A percentile compares a stretch with the other conserved stretches of the same genome.
Conservation (phyloP, 176 grass and related monocot genomes). For the Triticum aestivum region IWGSC_CS_RefSeq_v2.1 NC_057802.1:51241502-51242001, state of each 20-base stretch:
- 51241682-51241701: not conserved
- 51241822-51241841: not conserved
- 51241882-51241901: not conserved
- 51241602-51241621: constrained; percentile 24
- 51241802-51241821: not conserved
- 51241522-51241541: constrained; percentile 28
- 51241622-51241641: constrained; percentile 20
- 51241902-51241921: constrained; percentile 13
- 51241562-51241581: constrained; percentile 27
- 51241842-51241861: not conserved
- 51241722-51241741: not conserved
- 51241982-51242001: not conserved
- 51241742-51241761: constrained; percentile 23
- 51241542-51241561: constrained; percentile 27
- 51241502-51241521: constrained; percentile 52
- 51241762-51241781: constrained; percentile 5
- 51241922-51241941: constrained; percentile 26
- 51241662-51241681: not conserved
- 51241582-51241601: constrained; percentile 6
- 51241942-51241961: constrained; percentile 4
- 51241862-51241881: constrained; percentile 31
- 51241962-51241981: constrained; percentile 25
- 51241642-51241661: not conserved
- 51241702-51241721: not conserved
- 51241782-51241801: constrained; percentile 1